Evolutionary conservation across 2,329 filamentous ascomycete species (phyloP), one percentile per base, ranked within the genome.

Genomic region (Aspergillus sp.): DNA sequence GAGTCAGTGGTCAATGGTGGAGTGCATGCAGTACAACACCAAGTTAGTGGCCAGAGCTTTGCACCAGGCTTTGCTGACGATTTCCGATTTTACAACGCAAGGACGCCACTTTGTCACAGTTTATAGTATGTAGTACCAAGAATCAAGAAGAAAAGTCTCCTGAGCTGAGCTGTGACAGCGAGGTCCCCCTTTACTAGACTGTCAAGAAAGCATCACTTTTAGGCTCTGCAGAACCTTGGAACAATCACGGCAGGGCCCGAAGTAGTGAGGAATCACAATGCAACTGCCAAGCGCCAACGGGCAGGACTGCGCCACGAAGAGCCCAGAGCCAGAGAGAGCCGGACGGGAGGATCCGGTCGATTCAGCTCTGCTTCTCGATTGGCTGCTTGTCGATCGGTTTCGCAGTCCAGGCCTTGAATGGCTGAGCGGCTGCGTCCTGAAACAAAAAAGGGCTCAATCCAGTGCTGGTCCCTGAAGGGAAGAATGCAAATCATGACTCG

Each of bases 321-420:
- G 22, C 36, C 24, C 30, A 36, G 30, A 30, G 45, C 34, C n/a
- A 36, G 30, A 13, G 34, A 36, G 34, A 7, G 34, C 34, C 34
- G 5, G 26, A 24, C 49, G 49, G 49, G 24, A 52, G 49, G 49
- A 52, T 52, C 49, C 49, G 39, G 39, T 43, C 26, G 34, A 30
- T 18, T 20, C 34, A 24, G 13, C 41, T 22, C 8, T 20, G 11
- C 12, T 15, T 20, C 49, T 43, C 24, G 8, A 52, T 52, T 52
- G 49, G 49, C 22, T 20, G 32, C 9, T 11, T 34, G 44, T 17
- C 12, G 26, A 30, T 48, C 15, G 12, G 17, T 38, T n/a, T 17
- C 6, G 17, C 39, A 30, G 26, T 39, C 39, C 49, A 43, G 39
- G 26, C 38, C 49, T n/a, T 43, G 32, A 17, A 30, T 17, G 49